Conservation (phyloP, 441 rosid genomes). For the Gossypium gossypioides region DNA sequence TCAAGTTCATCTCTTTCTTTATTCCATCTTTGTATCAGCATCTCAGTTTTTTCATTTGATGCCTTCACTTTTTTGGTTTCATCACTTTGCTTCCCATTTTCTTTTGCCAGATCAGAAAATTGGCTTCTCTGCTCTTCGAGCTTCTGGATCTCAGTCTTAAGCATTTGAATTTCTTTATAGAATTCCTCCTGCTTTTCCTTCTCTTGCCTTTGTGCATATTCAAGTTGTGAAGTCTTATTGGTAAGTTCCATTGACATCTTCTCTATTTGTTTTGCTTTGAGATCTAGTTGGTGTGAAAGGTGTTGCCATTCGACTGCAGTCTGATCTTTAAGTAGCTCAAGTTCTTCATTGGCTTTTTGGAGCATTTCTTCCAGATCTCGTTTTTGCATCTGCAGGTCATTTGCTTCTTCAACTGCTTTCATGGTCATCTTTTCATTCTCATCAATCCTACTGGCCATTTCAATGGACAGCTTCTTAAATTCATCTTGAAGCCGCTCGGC, state of each 20-base stretch:
- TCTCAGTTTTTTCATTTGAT: conserved; percentile 37
- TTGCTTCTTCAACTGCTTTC: conserved; percentile 40
- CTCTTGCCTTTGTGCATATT: conserved; percentile 19
- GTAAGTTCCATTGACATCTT: conserved; percentile 21
- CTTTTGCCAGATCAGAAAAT: conserved; percentile 16
- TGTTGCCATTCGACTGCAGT: conserved; percentile 31
- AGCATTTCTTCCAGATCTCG: conserved; percentile 43
- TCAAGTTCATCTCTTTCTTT: conserved; percentile 45
- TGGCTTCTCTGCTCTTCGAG: conserved; percentile 24
- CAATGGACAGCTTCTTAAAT: conserved; percentile 49
- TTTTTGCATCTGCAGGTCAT: conserved; percentile 38
- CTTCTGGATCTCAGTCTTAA: conserved; percentile 26
- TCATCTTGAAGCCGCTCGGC: conserved; percentile 70
- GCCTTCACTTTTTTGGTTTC: conserved; percentile 23
- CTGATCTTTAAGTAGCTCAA: conserved; percentile 25
- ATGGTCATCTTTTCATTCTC: conserved; percentile 40
- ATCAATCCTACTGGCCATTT: conserved; percentile 47
- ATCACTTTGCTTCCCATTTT: conserved; percentile 27
- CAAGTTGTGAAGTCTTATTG: conserved; percentile 21
- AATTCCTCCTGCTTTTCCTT: conserved; percentile 29
- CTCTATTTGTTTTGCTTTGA: conserved; percentile 20
- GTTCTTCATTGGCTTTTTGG: conserved; percentile 33
- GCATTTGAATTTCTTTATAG: conserved; percentile 32
- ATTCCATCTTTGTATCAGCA: conserved; percentile 38
- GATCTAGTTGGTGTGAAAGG: conserved; percentile 27